Evolutionary conservation across 2,329 filamentous ascomycete genomes (phyloP), one percentile per base, ranked within the genome.

Genomic region (Remersonia thermophila): DNA sequence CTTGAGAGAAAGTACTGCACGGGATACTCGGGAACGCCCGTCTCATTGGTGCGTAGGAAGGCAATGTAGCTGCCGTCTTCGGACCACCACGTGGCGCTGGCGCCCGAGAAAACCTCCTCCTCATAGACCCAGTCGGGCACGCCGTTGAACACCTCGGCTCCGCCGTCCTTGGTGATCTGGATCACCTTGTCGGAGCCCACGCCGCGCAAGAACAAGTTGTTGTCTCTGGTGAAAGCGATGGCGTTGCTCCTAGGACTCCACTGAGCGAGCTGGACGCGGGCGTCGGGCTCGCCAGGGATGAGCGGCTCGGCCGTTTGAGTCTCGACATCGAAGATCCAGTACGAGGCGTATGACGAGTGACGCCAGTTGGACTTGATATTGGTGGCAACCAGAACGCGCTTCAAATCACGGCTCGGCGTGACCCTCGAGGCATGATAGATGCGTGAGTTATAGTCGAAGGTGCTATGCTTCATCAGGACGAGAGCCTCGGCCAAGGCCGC

Each of bases 41-140:
- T 86, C 61, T 98, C 93, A 55, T 98, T 91, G 5, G 91, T 98
- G 20, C 86, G 79, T 41, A 98, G 64, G 56, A 94, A 98, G 15
- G 91, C 85, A 40, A 98, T 62, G 54, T 83, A 93, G 50, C 85
- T 80, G 35, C 87, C 91, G 55, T 93, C 84, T 26, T 79, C 71
- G 25, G 85, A 89, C 87, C 87, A 98, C 91, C 93, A 98, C 1
- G 87, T 93, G 4, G 83, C 89, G 42, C 74, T 84, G 48, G 83
- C 82, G 2, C 73, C 80, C 11, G 65, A 58, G 43, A 96, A 83
- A 3, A 93, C 84, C 56, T 93, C 85, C 46, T 73, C 69, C 55
- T 93, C 85, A 53, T 93, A 93, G 0, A 96, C 91, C 91, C 91
- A 98, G 56, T 98, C 93, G 0, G 91, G 91, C 14, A 95, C 76